Base-by-base conservation (phyloP, 2,329 filamentous ascomycete genomes). In the Ilyonectria mors-panacis region DNA sequence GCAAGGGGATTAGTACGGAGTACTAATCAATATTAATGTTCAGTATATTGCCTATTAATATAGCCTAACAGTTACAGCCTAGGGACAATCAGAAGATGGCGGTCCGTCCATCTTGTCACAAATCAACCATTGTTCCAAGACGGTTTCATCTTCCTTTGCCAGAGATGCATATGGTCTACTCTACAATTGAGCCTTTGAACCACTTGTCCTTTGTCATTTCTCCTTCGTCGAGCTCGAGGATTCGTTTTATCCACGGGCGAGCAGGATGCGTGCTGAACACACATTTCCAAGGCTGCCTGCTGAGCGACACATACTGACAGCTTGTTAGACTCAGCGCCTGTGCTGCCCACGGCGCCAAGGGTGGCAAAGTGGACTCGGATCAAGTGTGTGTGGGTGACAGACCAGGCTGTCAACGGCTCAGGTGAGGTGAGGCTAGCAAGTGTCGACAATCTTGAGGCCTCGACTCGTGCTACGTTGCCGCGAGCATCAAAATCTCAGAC, bases 361-460 rank as follows among this genome's bases (percentile, higher is more conserved):
- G 50, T 53, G 28, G 50, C 50, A 53, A 53, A 53, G 48, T 35
- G 28, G 50, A 23, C 30, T 51, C 39, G 15, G 39, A n/a, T 42
- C 17, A 42, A 53, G 50, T n/a, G 33, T 13, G 30, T 53, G n/a
- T 35, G 48, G 48, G 28, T 21, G 48, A 33, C 48, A 51, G 28
- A 33, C 15, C 45, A 17, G 42, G n/a, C 47, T 9, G 28, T 50
- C 47, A 50, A 23, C 47, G 45, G 26, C 45, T 28, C 21, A n/a
- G 45, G 45, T 30, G 7, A 19, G 28, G 47, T 28, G 23, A 50
- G 23, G 23, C 23, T 30, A 17, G 47, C 26, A 30, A 30, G 13
- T 23, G 30, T 33, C 28, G 47, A 4, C 47, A n/a, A 50, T 50
- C 8, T 10, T 6, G n/a, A 35, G 9, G 50, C 50, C 28, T 53